phyloP scores from a whole-genome alignment of 148 eudicot species.

The Simmondsia chinensis region DNA sequence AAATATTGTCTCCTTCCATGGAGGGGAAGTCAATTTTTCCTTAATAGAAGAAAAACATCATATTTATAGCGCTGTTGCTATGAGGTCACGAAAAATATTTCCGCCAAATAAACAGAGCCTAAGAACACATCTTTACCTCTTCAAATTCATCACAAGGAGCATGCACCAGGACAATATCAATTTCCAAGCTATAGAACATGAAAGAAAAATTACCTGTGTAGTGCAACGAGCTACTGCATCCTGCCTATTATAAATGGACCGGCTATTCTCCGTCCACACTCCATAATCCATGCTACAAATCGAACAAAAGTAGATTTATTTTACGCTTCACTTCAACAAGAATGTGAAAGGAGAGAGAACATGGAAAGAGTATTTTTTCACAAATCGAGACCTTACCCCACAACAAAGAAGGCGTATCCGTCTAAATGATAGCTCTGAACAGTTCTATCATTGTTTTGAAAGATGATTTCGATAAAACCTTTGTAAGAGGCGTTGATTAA shows the following conservation, averaged over 20 bases:
- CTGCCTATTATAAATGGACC: conserved; percentile 77
- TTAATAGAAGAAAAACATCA: too few species aligned
- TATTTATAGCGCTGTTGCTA: too few species aligned
- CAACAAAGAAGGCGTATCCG: conserved; percentile 94
- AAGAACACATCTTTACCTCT: not conserved
- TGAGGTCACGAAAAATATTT: too few species aligned
- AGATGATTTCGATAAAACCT: conserved; percentile 88
- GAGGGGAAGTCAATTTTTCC: too few species aligned
- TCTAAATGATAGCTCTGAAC: conserved; percentile 88
- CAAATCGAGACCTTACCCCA: conserved; percentile 57
- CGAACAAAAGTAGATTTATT: not conserved
- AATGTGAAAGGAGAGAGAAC: not conserved
- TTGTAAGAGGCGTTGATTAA: conserved; percentile 78
- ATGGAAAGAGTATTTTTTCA: not conserved
- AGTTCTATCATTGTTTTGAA: conserved; percentile 66
- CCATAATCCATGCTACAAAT: conserved; percentile 81
- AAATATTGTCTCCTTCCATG: too few species aligned
- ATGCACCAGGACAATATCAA: not conserved
- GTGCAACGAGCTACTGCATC: conserved; percentile 97
- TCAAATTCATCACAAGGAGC: not conserved
- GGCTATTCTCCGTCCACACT: conserved; percentile 86
- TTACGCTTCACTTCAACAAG: conserved; percentile 1
- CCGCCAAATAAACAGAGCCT: too few species aligned
- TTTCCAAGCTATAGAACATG: not conserved
- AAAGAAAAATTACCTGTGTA: conserved; percentile 43